phyloP scores from a whole-genome alignment of 2,329 filamentous ascomycete genomes.

The Elsinoe ampelina region DNA sequence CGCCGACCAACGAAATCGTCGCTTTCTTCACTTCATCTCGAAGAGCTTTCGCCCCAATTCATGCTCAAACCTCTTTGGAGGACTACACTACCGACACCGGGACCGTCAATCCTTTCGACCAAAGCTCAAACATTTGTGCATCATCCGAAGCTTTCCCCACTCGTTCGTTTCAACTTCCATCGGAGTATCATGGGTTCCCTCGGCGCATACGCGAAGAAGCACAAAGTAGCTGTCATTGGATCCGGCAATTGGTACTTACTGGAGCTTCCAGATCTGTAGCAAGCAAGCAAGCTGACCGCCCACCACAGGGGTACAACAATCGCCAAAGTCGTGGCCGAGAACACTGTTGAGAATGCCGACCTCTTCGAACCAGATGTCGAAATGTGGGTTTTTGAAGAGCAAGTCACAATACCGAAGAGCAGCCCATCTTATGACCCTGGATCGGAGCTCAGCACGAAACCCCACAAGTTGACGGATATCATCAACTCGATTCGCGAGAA shows the following conservation, averaged over 20 bases:
- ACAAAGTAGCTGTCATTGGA: slow-evolving; percentile 89
- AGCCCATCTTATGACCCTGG: slow-evolving; percentile 63
- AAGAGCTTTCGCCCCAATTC: background rate
- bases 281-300: background rate
- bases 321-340: slow-evolving; percentile 93
- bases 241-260: slow-evolving; percentile 81
- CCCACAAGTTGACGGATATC: slow-evolving; percentile 78
- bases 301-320: slow-evolving; percentile 82
- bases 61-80: background rate
- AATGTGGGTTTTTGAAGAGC: slow-evolving; percentile 99
- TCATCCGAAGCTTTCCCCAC: background rate
- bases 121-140: background rate
- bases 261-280: slow-evolving; percentile 5
- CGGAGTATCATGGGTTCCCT: slow-evolving; percentile 37
- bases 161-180: background rate
- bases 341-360: slow-evolving; percentile 65
- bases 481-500: slow-evolving; percentile 96
- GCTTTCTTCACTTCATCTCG: background rate
- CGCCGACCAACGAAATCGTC: background rate
- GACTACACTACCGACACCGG: background rate
- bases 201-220: slow-evolving; percentile 55
- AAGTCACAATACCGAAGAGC: slow-evolving; percentile 62
- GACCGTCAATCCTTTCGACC: background rate
- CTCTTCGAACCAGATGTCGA: slow-evolving; percentile 83
- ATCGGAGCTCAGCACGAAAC: slow-evolving; percentile 48